These are phyloP conservation scores for Austroboletus rostrupii DNA, from an alignment of 1,284 basidiomycete species.

Conservation along the genomic window DNA sequence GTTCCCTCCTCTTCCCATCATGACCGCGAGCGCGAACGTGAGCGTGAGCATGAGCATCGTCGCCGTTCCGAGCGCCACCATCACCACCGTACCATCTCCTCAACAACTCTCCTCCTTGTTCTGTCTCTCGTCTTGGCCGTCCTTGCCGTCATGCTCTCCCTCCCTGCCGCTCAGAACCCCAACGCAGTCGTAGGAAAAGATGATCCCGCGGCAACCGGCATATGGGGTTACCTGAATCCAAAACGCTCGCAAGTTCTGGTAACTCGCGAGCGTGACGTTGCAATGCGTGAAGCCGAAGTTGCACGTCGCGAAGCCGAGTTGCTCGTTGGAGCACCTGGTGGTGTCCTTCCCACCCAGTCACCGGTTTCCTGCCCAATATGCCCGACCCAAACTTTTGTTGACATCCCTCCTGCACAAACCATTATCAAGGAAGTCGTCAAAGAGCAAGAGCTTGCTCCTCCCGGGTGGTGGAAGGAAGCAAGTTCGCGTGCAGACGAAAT, in stretches of 20 bases:
- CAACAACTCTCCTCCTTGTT: constrained; percentile 80
- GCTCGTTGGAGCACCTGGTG: constrained; percentile 73
- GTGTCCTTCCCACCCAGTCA: constrained; percentile 56
- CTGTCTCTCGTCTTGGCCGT: constrained; percentile 79
- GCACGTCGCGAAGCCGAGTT: constrained; percentile 81
- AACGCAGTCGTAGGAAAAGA: constrained; percentile 32
- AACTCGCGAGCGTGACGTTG: constrained; percentile 69
- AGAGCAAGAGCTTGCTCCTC: constrained; percentile 70
- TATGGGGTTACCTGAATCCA: constrained; percentile 69
- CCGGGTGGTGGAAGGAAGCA: constrained; percentile 65
- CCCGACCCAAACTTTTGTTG: constrained; percentile 44
- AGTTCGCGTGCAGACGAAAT: constrained; percentile 71
- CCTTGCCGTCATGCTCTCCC: constrained; percentile 78
- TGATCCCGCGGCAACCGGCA: constrained; percentile 46
- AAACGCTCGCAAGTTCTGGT: constrained; percentile 76
- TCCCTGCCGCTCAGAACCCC: constrained; percentile 49
- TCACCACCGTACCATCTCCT: constrained; percentile 79
- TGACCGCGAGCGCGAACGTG: constrained; percentile 56
- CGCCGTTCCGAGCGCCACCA: constrained; percentile 60
- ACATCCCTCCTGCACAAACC: constrained; percentile 63
- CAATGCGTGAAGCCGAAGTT: constrained; percentile 76
- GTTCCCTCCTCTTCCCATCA: constrained; percentile 79
- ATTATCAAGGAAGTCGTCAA: constrained; percentile 81
- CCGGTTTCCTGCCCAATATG: constrained; percentile 55
- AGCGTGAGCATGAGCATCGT: constrained; percentile 47